Percentiles rank a stretch among this genome's conserved stretches.
Conservation (phyloP, 2,329 filamentous ascomycete species). For the Pseudogymnoascus sp. region DNA sequence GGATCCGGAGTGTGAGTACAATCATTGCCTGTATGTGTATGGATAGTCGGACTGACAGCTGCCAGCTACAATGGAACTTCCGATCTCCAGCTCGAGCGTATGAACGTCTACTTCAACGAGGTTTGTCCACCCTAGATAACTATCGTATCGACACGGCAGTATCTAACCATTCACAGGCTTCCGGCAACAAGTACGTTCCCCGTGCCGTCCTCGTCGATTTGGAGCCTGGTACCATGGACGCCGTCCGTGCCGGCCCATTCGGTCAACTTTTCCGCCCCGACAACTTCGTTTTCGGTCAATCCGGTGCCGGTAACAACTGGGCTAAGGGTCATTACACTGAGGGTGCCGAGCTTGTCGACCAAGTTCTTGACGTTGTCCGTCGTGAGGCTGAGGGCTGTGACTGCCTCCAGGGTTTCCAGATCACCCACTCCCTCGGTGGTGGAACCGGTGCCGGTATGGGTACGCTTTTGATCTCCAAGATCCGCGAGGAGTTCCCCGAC, state of each 20-base stretch:
- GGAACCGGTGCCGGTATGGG: constrained; percentile 99
- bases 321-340: constrained; percentile 99
- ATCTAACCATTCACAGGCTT: constrained; percentile 54
- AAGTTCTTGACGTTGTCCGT: constrained; percentile 96
- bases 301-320: constrained; percentile 99
- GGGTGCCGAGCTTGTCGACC: constrained; percentile 96
- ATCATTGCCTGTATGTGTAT: background rate
- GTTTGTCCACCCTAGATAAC: constrained; percentile 32
- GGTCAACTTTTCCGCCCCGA: constrained; percentile 99
- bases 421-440: constrained; percentile 99
- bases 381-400: constrained; percentile 98
- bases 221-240: constrained; percentile 99
- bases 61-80: constrained; percentile 91
- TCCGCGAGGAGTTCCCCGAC: constrained; percentile 99
- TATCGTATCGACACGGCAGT: constrained; percentile 12
- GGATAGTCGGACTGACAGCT: constrained; percentile 20
- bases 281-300: constrained; percentile 99
- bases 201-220: constrained; percentile 99
- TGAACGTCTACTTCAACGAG: constrained; percentile 99
- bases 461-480: constrained; percentile 99
- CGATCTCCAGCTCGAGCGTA: constrained; percentile 98
- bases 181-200: constrained; percentile 98
- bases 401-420: constrained; percentile 99
- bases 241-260: constrained; percentile 95
- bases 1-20: constrained; percentile 81